These are phyloP conservation scores for Alternaria hordeiaustralica DNA, from an alignment of 2,329 filamentous ascomycete genomes.

Conservation along the genomic window DNA sequence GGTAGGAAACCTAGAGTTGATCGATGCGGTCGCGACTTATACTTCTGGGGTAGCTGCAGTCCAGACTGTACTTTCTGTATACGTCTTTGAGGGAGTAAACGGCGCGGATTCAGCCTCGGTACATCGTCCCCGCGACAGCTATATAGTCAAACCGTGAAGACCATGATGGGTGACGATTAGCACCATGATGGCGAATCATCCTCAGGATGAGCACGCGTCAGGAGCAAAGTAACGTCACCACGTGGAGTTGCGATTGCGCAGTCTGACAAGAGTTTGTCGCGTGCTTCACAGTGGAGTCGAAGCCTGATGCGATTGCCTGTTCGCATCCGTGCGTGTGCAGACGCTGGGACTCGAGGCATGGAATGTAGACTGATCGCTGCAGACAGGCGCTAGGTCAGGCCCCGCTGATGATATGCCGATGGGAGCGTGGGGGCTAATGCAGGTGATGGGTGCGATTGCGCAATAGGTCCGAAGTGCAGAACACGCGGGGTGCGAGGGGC, in stretches of 20 bases:
- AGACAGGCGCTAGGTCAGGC: neutral
- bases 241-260: neutral
- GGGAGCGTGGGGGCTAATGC: neutral
- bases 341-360: neutral
- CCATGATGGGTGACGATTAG: conserved; percentile 34
- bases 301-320: neutral
- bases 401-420: neutral
- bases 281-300: neutral
- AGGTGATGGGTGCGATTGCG: conserved; percentile 5
- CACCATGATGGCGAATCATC: conserved; percentile 33
- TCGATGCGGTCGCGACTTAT: neutral
- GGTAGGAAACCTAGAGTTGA: neutral
- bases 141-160: conserved; percentile 26
- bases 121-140: neutral
- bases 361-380: neutral
- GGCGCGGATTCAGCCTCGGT: neutral
- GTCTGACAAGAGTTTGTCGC: neutral
- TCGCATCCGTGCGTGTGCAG: neutral
- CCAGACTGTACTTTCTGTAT: neutral
- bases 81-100: neutral
- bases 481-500: conserved; percentile 3
- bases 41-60: conserved; percentile 1
- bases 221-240: neutral
- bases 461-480: conserved; percentile 10
- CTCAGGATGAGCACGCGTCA: neutral